Evolutionary conservation across 1,139 yeast genomes (phyloP), one percentile per base, ranked within the genome.

Genomic region (Taphrina communis): DNA sequence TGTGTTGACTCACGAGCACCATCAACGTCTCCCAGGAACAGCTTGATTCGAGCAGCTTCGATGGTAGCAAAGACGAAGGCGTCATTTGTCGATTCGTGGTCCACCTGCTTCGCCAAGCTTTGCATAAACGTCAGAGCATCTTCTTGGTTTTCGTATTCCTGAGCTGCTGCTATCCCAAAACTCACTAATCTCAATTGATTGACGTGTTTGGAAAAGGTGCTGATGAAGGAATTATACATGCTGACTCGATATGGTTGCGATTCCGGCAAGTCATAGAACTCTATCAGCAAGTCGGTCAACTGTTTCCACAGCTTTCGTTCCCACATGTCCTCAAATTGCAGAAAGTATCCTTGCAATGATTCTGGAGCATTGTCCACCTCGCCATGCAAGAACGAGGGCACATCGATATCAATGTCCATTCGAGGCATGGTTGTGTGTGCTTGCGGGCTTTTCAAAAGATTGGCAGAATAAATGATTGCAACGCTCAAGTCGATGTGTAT

Each of bases 251-350:
- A 78, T 0, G 85, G 81, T 61, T 78, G 80, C 31, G 87, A 83
- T 59, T 80, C 82, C 39, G 84, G 83, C 70, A 82, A 82, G 63
- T 79, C 80, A 78, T 87, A 90, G 74, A 90, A 84, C 71, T 83
- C 84, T 65, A 84, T 84, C 71, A 94, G 82, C 17, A 86, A 80
- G 71, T 85, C 84, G 1, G 97, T 90, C 76, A 94, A 84, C 80
- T 63, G 65, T 51, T 66, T 58, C 58, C 59, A 65, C 48, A 63
- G 62, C 63, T 63, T 68, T 31, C 70, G 51, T 77, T 93, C 97
- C 80, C 91, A 90, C 72, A 82, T 82, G 75, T 92, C 97, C 76
- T 93, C 98, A 77, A 94, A 85, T 70, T 88, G 86, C 76, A 87
- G 88, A 74, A 89, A 85, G 57, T 86, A 80, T 53, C 86, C 84